phyloP scores from a whole-genome alignment of 345 rosid genomes.

The Excoecaria cochinchinensis region DNA sequence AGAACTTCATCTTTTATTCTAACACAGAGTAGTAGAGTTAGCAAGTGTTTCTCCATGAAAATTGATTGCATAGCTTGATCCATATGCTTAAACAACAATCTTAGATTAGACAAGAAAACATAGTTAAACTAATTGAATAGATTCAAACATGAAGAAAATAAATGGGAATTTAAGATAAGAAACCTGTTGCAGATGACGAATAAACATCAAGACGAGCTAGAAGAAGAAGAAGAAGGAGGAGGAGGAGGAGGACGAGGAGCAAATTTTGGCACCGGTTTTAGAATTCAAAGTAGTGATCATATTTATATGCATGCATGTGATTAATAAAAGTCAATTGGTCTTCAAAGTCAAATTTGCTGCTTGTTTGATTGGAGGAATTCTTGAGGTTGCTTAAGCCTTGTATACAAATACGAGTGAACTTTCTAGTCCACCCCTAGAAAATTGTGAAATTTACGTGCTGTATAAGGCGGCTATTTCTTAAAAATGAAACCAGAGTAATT shows the following conservation, averaged over 20 bases:
- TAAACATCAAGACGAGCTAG: background rate
- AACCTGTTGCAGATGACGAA: background rate
- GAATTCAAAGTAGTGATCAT: background rate
- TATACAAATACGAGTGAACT: too few species aligned
- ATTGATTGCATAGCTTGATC: background rate
- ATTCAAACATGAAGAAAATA: background rate
- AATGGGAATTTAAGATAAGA: background rate
- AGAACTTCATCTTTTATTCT: too few species aligned
- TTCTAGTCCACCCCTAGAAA: too few species aligned
- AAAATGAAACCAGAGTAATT: too few species aligned
- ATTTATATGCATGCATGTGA: background rate
- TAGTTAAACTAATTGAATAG: background rate
- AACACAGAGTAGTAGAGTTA: too few species aligned
- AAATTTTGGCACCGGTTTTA: background rate
- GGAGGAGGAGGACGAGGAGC: background rate
- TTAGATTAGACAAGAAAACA: background rate
- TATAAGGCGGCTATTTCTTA: too few species aligned
- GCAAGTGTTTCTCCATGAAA: too few species aligned
- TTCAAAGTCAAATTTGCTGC: background rate
- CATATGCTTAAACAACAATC: background rate
- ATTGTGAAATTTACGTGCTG: too few species aligned
- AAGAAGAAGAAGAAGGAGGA: background rate
- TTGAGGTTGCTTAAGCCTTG: too few species aligned
- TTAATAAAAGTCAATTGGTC: background rate
- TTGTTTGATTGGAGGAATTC: too few species aligned